Evolutionary conservation across 1,284 basidiomycete species (phyloP).

Genomic region (Neonothopanus nambi): DNA sequence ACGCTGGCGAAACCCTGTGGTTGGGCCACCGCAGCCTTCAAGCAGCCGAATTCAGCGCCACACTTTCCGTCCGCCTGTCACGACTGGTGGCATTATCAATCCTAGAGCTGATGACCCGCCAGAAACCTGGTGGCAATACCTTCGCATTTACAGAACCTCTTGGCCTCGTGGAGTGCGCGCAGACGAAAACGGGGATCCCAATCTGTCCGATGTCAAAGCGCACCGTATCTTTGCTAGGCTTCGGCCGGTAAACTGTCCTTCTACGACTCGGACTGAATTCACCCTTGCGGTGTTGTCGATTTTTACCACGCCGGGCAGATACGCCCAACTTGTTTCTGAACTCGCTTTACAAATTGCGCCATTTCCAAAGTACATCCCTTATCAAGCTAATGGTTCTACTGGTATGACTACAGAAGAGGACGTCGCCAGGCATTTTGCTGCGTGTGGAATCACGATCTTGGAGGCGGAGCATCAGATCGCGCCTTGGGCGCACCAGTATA

Average conservation of each 20-base stretch:
- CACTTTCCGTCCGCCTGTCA: not conserved
- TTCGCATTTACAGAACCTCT: constrained; percentile 39
- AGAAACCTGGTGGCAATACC: constrained; percentile 44
- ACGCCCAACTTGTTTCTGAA: constrained; percentile 10
- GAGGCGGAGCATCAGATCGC: constrained; percentile 8
- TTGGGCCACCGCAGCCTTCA: not conserved
- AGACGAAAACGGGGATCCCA: constrained; percentile 35
- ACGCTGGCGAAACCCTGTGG: constrained; percentile 8
- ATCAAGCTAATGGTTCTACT: not conserved
- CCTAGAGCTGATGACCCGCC: constrained; percentile 5
- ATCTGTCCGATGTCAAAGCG: constrained; percentile 41
- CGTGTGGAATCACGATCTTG: constrained; percentile 11
- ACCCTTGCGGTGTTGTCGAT: constrained; percentile 36
- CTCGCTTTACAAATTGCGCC: not conserved
- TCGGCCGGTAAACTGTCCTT: constrained; percentile 33
- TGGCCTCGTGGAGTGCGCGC: constrained; percentile 47
- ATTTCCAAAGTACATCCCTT: not conserved
- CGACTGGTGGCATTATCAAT: not conserved
- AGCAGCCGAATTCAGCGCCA: not conserved
- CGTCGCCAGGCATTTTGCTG: constrained; percentile 14
- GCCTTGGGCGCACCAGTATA: constrained; percentile 14
- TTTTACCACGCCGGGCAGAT: constrained; percentile 33
- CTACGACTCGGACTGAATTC: constrained; percentile 35
- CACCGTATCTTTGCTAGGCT: constrained; percentile 44
- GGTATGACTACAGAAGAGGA: constrained; percentile 9